phyloP scores from a whole-genome alignment of 139 green algal species.

The Dunaliella primolecta region DNA sequence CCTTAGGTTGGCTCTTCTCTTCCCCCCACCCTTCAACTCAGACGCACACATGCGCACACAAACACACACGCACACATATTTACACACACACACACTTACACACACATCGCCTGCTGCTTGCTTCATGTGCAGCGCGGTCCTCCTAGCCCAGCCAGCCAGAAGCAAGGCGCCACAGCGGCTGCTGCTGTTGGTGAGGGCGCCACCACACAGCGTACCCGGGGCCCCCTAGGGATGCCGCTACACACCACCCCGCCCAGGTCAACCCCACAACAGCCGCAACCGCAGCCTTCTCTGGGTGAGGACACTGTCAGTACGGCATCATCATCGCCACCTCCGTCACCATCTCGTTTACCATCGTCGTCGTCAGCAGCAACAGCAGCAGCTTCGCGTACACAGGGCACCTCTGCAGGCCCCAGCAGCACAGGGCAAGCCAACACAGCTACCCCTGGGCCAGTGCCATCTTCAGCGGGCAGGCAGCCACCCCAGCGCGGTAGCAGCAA shows the following conservation, averaged over 20 bases:
- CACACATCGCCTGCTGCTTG: neutral
- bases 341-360: too few species aligned
- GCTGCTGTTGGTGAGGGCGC: too few species aligned
- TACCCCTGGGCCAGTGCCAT: too few species aligned
- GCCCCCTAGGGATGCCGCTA: neutral
- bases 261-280: neutral
- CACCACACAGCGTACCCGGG: neutral
- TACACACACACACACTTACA: too few species aligned
- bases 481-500: too few species aligned
- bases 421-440: conserved; percentile 8
- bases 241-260: neutral
- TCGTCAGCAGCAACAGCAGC: conserved; percentile 2
- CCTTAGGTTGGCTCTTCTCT: too few species aligned
- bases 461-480: too few species aligned
- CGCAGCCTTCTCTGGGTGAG: too few species aligned
- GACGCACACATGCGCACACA: neutral
- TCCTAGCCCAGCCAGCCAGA: neutral
- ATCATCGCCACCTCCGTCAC: too few species aligned
- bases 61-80: neutral
- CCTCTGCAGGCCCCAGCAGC: neutral
- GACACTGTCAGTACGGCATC: too few species aligned
- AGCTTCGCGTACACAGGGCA: neutral
- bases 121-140: neutral
- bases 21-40: neutral
- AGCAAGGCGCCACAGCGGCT: neutral